Evolutionary conservation across 2,329 filamentous ascomycete genomes (phyloP).

Genomic region (Aspergillus tubingensis): DNA sequence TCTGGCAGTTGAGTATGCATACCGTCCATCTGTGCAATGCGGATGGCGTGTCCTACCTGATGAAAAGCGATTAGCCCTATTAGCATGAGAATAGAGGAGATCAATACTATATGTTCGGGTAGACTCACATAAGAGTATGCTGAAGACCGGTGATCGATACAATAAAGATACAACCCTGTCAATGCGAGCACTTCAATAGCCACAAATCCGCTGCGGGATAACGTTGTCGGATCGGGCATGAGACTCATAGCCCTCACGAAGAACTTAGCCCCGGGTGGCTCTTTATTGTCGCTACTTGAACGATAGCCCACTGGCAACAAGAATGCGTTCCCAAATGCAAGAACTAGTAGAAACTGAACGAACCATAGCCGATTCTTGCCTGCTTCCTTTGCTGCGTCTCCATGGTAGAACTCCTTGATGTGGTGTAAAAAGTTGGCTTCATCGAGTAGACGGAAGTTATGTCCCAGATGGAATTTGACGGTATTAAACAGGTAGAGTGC

Average conservation of each 20-base stretch:
- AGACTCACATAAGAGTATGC: conserved; percentile 35
- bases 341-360: conserved; percentile 19
- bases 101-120: not conserved
- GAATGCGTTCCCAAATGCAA: conserved; percentile 23
- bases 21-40: conserved; percentile 46
- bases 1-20: conserved; percentile 46
- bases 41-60: conserved; percentile 44
- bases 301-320: not conserved
- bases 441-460: conserved; percentile 20
- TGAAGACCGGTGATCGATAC: conserved; percentile 35
- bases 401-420: conserved; percentile 31
- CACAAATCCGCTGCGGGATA: no score
- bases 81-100: not conserved
- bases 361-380: conserved; percentile 27
- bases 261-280: conserved; percentile 21
- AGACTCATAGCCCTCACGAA: conserved; percentile 36
- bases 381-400: conserved; percentile 18
- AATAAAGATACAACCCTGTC: conserved; percentile 42
- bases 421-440: conserved; percentile 18
- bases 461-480: conserved; percentile 23
- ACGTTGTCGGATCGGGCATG: conserved; percentile 13
- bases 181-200: conserved; percentile 43
- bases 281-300: conserved; percentile 9
- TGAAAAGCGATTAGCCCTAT: not conserved
- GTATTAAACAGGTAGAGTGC: conserved; percentile 21